A percentile compares a stretch with the other conserved stretches of the same genome.
Evolutionary conservation across 75 land plant genomes (phyloP).

Genomic region (Cupressus sempervirens): DNA sequence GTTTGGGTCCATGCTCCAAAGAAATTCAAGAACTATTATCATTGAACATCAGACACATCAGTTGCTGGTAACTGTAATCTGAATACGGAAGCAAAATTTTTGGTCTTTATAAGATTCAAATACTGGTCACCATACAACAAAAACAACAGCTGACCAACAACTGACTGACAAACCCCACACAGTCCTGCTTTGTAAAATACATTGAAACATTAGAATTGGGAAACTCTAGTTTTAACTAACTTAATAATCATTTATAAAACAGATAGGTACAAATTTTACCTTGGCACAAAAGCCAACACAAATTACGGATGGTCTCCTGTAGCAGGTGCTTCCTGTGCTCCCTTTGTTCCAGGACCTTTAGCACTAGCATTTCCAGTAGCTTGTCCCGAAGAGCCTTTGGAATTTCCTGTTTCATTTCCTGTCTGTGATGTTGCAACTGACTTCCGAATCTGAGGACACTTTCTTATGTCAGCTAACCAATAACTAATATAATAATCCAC

Average conservation of each 20-base stretch:
- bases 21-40: neutral
- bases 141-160: neutral
- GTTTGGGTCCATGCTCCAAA: neutral
- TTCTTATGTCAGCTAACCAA: neutral
- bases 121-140: neutral
- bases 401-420: constrained; percentile 23
- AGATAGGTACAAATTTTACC: neutral
- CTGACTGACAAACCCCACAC: neutral
- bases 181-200: neutral
- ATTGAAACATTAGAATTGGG: neutral
- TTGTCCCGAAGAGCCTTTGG: constrained; percentile 31
- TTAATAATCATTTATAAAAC: neutral
- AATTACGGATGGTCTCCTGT: neutral
- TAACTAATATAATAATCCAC: neutral
- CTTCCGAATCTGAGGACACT: constrained; percentile 49
- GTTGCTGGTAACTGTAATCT: neutral
- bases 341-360: constrained; percentile 4
- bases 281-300: neutral
- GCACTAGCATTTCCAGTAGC: constrained; percentile 5
- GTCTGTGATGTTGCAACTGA: constrained; percentile 32
- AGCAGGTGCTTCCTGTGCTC: neutral
- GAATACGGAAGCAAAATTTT: neutral
- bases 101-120: neutral
- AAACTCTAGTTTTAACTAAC: neutral
- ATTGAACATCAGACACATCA: neutral